phyloP scores from a whole-genome alignment of 495 filamentous ascomycete genomes.

The Aspergillus mulundensis region DNA sequence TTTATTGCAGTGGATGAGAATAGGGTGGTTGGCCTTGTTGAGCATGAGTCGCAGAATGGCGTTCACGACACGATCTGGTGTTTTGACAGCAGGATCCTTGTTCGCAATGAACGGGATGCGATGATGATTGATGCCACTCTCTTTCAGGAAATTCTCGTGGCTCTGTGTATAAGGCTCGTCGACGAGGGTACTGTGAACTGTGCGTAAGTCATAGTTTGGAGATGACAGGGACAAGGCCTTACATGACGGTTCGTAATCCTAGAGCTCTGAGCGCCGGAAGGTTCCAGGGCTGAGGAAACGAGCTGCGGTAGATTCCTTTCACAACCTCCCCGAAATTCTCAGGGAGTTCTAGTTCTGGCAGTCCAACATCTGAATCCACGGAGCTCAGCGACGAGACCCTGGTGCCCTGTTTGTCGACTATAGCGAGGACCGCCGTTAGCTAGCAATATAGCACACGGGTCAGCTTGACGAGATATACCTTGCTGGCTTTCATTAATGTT shows the following conservation, averaged over 20 bases:
- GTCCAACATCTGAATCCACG: constrained; percentile 3
- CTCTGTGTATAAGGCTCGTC: constrained; percentile 56
- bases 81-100: constrained; percentile 52
- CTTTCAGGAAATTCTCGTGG: constrained; percentile 56
- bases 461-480: constrained; percentile 9
- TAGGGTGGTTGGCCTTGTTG: constrained; percentile 62
- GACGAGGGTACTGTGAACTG: constrained; percentile 62
- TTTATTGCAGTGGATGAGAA: constrained; percentile 86
- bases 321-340: constrained; percentile 64
- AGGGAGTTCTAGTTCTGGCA: constrained; percentile 42
- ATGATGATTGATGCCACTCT: constrained; percentile 60
- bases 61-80: constrained; percentile 59
- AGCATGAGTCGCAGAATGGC: constrained; percentile 61
- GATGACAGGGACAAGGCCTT: constrained; percentile 17
- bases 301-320: constrained; percentile 70
- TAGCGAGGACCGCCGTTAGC: neutral
- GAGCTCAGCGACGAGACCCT: neutral
- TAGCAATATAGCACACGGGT: neutral
- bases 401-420: constrained; percentile 2
- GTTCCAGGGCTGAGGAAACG: constrained; percentile 63
- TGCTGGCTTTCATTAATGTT: constrained; percentile 7
- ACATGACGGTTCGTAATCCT: constrained; percentile 72
- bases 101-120: constrained; percentile 72
- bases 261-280: constrained; percentile 60
- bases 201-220: neutral